Conservation (phyloP, 106 monocot species). For the Amphibolis antarctica region DNA sequence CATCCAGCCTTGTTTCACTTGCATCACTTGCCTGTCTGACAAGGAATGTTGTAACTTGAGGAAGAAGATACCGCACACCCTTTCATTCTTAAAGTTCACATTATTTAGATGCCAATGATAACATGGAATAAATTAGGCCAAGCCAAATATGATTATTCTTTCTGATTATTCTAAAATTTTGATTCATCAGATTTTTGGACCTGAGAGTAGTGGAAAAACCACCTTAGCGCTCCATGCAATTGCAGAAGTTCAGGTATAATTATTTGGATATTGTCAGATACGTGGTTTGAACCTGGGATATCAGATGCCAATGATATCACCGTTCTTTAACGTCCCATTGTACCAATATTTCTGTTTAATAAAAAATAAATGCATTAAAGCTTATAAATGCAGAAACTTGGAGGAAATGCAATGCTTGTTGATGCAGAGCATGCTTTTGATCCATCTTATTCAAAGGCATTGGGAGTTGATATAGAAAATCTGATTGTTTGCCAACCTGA, state of each 20-base stretch:
- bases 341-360: background rate
- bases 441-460: conserved; percentile 85
- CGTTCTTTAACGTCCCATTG: background rate
- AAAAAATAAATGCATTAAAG: background rate
- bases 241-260: conserved; percentile 86
- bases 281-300: too few relatives aligned
- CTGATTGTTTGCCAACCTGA: conserved; percentile 98
- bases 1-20: too few relatives aligned
- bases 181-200: conserved; percentile 70
- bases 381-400: conserved; percentile 54
- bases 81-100: too few relatives aligned
- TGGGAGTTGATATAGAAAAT: conserved; percentile 97
- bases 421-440: conserved; percentile 99
- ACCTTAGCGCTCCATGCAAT: conserved; percentile 97
- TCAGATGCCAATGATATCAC: too few relatives aligned
- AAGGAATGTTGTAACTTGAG: too few relatives aligned
- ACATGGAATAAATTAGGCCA: too few relatives aligned
- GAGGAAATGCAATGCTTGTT: conserved; percentile 99
- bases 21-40: too few relatives aligned
- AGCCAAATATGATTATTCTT: background rate
- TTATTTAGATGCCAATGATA: too few relatives aligned
- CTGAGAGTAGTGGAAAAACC: conserved; percentile 97
- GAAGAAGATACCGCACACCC: too few relatives aligned
- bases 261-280: background rate
- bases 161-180: background rate